Evolutionary conservation across 345 rosid genomes (phyloP).

Genomic region (Gossypium bickii): DNA sequence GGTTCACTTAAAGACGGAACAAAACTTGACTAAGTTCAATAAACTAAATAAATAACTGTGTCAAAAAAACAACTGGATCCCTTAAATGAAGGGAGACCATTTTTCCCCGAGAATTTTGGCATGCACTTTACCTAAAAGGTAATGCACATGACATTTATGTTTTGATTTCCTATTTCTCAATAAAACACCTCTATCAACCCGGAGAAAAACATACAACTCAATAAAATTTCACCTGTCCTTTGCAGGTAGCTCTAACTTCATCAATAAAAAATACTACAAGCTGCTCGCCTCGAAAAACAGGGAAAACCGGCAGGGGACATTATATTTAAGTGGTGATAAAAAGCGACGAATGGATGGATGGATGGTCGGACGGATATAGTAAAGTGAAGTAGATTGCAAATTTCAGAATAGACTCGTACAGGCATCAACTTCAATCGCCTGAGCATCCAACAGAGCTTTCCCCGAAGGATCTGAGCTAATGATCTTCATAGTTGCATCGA

Average conservation of each 20-base stretch:
- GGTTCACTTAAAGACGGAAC: background rate
- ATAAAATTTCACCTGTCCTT: slow-evolving; percentile 26
- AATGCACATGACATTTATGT: background rate
- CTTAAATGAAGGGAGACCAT: background rate
- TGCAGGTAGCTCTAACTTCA: slow-evolving; percentile 26
- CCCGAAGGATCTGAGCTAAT: slow-evolving; percentile 34
- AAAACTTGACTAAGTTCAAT: background rate
- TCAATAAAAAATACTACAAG: slow-evolving; percentile 29
- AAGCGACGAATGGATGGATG: background rate
- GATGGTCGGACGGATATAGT: background rate
- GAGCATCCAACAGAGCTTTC: slow-evolving; percentile 42
- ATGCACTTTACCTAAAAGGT: background rate
- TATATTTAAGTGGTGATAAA: slow-evolving; percentile 6
- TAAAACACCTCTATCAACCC: slow-evolving; percentile 31
- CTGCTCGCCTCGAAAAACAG: slow-evolving; percentile 24
- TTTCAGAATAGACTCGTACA: slow-evolving; percentile 48
- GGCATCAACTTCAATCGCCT: slow-evolving; percentile 52
- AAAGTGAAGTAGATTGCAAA: slow-evolving; percentile 1
- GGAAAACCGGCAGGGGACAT: slow-evolving; percentile 6
- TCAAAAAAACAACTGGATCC: background rate
- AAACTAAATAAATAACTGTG: background rate
- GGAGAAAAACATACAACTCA: slow-evolving; percentile 33
- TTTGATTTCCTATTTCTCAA: slow-evolving; percentile 21
- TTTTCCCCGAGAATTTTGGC: background rate
- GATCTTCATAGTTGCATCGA: slow-evolving; percentile 45